These are phyloP conservation scores for Zasmidium cellare DNA, from an alignment of 2,329 filamentous ascomycete genomes.

Conservation along the genomic window DNA sequence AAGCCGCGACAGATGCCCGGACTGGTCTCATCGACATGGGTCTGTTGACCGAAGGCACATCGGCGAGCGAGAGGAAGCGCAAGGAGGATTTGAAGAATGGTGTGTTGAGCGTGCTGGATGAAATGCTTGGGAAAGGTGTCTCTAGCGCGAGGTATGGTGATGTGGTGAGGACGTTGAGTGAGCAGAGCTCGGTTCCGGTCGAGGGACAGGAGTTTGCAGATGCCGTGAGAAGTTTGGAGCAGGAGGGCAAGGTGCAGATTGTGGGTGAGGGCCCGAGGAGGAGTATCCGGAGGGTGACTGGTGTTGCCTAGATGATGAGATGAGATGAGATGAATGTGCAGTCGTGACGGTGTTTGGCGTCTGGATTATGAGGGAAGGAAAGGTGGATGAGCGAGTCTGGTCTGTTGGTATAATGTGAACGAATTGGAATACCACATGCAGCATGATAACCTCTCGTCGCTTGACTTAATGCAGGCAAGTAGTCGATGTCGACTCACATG, in stretches of 20 bases:
- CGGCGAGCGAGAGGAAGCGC: constrained; percentile 78
- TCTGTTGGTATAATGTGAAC: neutral
- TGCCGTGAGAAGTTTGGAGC: constrained; percentile 75
- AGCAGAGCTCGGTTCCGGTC: constrained; percentile 67
- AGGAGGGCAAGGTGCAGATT: constrained; percentile 79
- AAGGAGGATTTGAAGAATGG: constrained; percentile 83
- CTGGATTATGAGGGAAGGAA: neutral
- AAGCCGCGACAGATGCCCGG: constrained; percentile 89
- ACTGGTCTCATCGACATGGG: constrained; percentile 96
- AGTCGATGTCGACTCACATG: neutral
- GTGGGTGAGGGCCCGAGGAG: constrained; percentile 81
- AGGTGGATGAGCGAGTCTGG: neutral
- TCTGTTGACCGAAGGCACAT: constrained; percentile 90
- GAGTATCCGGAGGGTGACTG: constrained; percentile 74
- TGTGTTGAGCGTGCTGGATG: constrained; percentile 73
- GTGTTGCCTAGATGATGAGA: constrained; percentile 38
- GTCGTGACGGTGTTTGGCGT: neutral
- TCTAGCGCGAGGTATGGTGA: constrained; percentile 76
- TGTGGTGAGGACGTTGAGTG: constrained; percentile 69
- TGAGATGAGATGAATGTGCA: neutral
- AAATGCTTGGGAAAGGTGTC: constrained; percentile 65
- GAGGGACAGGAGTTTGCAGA: constrained; percentile 82
- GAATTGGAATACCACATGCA: no score
- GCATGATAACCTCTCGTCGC: no score
- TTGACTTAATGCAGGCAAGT: no score